These are phyloP conservation scores for Cyclaneusma minus DNA, from an alignment of 2,329 filamentous ascomycete genomes.

Conservation along the genomic window DNA sequence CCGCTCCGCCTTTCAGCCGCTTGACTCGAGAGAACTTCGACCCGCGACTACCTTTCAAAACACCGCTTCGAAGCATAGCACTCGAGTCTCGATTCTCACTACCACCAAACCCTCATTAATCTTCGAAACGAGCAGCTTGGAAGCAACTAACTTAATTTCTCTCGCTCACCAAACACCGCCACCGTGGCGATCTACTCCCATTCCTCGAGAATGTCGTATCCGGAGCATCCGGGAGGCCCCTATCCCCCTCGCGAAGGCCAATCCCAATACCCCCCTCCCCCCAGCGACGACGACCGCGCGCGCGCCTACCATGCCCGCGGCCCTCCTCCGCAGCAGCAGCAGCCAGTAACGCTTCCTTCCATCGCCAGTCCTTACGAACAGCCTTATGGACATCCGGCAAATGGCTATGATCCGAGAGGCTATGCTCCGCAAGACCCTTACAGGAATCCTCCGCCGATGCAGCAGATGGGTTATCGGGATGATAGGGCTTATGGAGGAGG, in stretches of 20 bases:
- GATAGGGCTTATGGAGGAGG: constrained; percentile 13
- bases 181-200: constrained; percentile 18
- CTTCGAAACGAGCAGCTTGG: no score
- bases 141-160: constrained; percentile 1
- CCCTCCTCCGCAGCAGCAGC: constrained; percentile 9
- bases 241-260: constrained; percentile 14
- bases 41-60: no score
- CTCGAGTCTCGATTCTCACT: no score
- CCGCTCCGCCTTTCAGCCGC: no score
- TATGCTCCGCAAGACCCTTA: constrained; percentile 15
- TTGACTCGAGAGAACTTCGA: no score
- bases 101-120: no score
- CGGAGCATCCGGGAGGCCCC: constrained; percentile 13
- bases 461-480: constrained; percentile 13
- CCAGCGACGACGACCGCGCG: constrained; percentile 18
- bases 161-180: constrained; percentile 4
- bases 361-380: constrained; percentile 18
- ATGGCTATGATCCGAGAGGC: constrained; percentile 13
- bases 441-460: constrained; percentile 8
- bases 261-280: constrained; percentile 12
- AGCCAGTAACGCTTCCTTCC: constrained; percentile 16
- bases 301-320: constrained; percentile 16
- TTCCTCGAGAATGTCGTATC: constrained; percentile 16
- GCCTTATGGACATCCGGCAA: constrained; percentile 10
- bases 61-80: no score